Evolutionary conservation across 192 early-diverging fungal species (phyloP).

Genomic region (Coemansia javaensis): DNA sequence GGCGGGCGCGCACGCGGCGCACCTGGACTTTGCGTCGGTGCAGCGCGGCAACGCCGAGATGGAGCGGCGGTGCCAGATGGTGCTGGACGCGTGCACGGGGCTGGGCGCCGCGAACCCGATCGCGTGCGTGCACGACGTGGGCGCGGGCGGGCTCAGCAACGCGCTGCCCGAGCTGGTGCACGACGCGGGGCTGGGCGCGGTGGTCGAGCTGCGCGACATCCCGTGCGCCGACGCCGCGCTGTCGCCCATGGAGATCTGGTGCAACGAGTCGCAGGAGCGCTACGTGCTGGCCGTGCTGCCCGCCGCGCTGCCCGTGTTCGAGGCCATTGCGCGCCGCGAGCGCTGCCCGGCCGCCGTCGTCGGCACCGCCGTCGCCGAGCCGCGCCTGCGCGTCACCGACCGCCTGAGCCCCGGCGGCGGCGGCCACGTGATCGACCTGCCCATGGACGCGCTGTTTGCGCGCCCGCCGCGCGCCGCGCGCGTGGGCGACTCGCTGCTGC

Average conservation of each 20-base stretch:
- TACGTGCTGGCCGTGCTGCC: slow-evolving; percentile 91
- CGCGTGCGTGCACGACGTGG: slow-evolving; percentile 96
- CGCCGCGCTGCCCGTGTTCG: slow-evolving; percentile 63
- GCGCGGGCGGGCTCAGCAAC: slow-evolving; percentile 97
- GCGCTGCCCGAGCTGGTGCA: slow-evolving; percentile 98
- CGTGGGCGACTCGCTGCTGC: slow-evolving; percentile 53
- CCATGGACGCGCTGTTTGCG: slow-evolving; percentile 95
- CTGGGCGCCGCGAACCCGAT: slow-evolving; percentile 80
- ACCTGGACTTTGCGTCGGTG: slow-evolving; percentile 95
- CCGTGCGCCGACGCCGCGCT: slow-evolving; percentile 86
- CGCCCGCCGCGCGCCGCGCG: slow-evolving; percentile 96
- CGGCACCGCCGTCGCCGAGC: slow-evolving; percentile 80
- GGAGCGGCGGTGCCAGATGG: slow-evolving; percentile 95
- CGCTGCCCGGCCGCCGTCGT: slow-evolving; percentile 88
- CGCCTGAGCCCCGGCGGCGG: slow-evolving; percentile 18
- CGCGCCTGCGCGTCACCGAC: slow-evolving; percentile 77
- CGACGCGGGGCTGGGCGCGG: slow-evolving; percentile 85
- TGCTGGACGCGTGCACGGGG: slow-evolving; percentile 88
- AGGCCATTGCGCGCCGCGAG: slow-evolving; percentile 79
- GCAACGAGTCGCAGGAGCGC: slow-evolving; percentile 98
- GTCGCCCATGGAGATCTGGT: slow-evolving; percentile 99
- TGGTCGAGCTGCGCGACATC: slow-evolving; percentile 86
- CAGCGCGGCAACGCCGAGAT: slow-evolving; percentile 99
- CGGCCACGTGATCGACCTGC: slow-evolving; percentile 78
- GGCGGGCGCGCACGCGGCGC: slow-evolving; percentile 77